These are phyloP conservation scores for Inga leiocalycina DNA, from an alignment of 306 rosid genomes.

Conservation along the genomic window DNA sequence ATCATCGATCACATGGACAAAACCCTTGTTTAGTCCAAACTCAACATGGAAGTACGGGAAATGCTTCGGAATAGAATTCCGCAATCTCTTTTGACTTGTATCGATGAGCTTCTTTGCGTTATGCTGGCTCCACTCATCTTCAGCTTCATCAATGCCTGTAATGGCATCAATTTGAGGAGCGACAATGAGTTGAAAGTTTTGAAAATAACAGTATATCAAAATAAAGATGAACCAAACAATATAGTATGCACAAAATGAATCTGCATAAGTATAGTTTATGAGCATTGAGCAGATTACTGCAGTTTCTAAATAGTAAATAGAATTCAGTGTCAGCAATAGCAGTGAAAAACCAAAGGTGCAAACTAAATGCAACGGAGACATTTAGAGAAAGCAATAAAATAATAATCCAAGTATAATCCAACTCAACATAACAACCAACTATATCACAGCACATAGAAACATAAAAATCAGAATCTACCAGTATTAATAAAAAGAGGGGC, in stretches of 20 bases:
- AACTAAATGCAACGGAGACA: neutral
- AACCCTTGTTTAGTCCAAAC: too few relatives aligned
- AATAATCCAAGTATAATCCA: neutral
- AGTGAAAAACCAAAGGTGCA: neutral
- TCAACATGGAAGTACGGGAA: conserved; percentile 80
- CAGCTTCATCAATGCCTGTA: conserved; percentile 95
- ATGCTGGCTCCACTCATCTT: conserved; percentile 94
- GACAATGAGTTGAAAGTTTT: neutral
- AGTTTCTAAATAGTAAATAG: neutral
- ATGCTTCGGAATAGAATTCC: conserved; percentile 73
- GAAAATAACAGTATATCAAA: neutral
- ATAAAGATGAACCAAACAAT: neutral
- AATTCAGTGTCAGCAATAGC: neutral
- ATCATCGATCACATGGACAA: conserved; percentile 54
- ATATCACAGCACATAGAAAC: neutral
- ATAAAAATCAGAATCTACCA: neutral
- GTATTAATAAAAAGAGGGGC: neutral
- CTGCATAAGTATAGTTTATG: neutral
- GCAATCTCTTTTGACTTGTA: conserved; percentile 75
- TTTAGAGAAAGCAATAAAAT: conserved; percentile 18
- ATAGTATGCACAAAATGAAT: neutral
- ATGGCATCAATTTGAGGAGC: neutral
- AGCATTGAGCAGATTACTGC: neutral
- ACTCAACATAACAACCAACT: neutral
- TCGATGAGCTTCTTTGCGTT: conserved; percentile 85